Percentiles rank a stretch among this genome's conserved stretches.
Conservation (phyloP, 768 basidiomycete genomes). For the Boletus insuetus region DNA sequence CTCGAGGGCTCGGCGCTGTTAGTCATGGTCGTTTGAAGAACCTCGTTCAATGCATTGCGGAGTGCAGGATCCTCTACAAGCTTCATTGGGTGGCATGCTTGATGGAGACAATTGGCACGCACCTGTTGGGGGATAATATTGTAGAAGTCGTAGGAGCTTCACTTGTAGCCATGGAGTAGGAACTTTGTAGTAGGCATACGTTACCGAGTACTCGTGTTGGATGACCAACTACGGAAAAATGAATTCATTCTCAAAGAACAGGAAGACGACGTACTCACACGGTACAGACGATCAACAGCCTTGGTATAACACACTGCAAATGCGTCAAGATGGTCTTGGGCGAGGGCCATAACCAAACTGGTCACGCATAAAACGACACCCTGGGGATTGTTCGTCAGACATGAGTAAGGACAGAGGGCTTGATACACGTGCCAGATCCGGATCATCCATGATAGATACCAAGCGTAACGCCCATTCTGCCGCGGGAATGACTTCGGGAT, state of each 20-base stretch:
- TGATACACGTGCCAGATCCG: constrained; percentile 63
- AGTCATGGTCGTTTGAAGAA: constrained; percentile 87
- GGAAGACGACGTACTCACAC: constrained; percentile 44
- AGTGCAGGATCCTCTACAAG: constrained; percentile 80
- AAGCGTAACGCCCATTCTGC: constrained; percentile 96
- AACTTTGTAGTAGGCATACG: constrained; percentile 97
- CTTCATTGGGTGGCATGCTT: constrained; percentile 4
- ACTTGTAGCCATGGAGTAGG: constrained; percentile 98
- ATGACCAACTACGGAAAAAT: constrained; percentile 67
- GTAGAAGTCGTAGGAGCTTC: constrained; percentile 86
- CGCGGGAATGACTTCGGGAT: constrained; percentile 90
- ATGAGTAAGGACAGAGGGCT: background rate
- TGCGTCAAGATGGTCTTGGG: constrained; percentile 90
- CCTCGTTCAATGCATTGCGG: constrained; percentile 70
- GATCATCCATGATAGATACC: constrained; percentile 93
- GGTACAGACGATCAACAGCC: constrained; percentile 85
- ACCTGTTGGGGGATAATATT: constrained; percentile 97
- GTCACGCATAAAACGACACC: constrained; percentile 95
- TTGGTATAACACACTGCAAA: constrained; percentile 92
- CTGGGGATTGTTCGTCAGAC: constrained; percentile 38
- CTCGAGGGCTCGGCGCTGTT: constrained; percentile 87
- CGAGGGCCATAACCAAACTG: constrained; percentile 89
- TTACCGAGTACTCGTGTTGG: constrained; percentile 82
- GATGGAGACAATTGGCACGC: constrained; percentile 20
- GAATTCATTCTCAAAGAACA: background rate